Evolutionary conservation across 495 filamentous ascomycete genomes (phyloP).

Genomic region (Daldinia caldariorum): DNA sequence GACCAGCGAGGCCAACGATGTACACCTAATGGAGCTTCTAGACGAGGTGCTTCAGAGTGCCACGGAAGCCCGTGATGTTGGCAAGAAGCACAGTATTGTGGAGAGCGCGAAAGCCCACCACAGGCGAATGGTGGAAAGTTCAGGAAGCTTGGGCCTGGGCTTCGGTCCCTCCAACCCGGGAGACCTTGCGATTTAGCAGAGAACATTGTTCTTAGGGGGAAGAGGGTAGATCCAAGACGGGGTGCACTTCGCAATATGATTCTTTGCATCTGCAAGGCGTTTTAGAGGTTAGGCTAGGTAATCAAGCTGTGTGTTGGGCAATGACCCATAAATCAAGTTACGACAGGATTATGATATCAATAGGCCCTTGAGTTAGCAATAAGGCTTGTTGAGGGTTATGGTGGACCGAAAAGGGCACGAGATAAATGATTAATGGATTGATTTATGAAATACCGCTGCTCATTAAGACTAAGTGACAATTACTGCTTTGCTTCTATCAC

Average conservation of each 20-base stretch:
- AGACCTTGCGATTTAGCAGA: constrained; percentile 36
- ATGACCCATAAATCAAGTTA: constrained; percentile 14
- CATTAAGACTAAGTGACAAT: constrained; percentile 23
- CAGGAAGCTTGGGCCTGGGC: not conserved
- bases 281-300: constrained; percentile 27
- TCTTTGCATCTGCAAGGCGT: constrained; percentile 47
- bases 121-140: constrained; percentile 28
- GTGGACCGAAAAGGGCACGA: constrained; percentile 14
- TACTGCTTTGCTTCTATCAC: not conserved
- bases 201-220: not conserved
- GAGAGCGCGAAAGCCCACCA: constrained; percentile 56
- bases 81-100: constrained; percentile 75
- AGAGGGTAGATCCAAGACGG: constrained; percentile 1
- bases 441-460: constrained; percentile 10
- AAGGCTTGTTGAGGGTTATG: constrained; percentile 9
- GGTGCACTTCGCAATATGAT: constrained; percentile 13
- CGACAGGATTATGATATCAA: constrained; percentile 17
- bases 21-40: constrained; percentile 76
- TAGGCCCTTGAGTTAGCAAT: constrained; percentile 3
- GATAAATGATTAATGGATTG: constrained; percentile 23
- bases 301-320: constrained; percentile 21
- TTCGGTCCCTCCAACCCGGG: constrained; percentile 35
- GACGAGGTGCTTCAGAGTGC: constrained; percentile 73
- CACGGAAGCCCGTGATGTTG: constrained; percentile 71
- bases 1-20: constrained; percentile 77